Percentiles rank a stretch among this genome's conserved stretches.
Evolutionary conservation across 2,329 filamentous ascomycete genomes (phyloP).

Genomic region (Sphaerulina populicola): DNA sequence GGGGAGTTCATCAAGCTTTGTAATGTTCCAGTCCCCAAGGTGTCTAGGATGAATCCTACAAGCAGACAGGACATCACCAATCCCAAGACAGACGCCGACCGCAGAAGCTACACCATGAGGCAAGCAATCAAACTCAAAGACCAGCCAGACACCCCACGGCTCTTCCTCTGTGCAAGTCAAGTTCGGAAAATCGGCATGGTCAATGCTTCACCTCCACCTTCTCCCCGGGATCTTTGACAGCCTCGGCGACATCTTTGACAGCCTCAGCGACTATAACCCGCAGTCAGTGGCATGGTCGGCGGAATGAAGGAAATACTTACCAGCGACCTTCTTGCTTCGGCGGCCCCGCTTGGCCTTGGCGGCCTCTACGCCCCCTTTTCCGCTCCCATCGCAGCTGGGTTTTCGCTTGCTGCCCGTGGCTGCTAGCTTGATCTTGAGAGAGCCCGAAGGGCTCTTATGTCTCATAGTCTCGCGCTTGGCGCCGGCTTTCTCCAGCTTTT

Average conservation of each 20-base stretch:
- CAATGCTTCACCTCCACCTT: conserved; percentile 39
- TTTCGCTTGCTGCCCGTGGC: conserved; percentile 28
- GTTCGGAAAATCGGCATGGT: no score
- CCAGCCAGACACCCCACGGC: no score
- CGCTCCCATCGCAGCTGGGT: conserved; percentile 8
- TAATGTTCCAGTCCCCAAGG: no score
- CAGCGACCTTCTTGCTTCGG: neutral
- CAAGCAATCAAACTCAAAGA: no score
- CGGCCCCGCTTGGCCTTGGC: conserved; percentile 32
- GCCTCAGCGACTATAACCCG: neutral
- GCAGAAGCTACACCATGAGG: no score
- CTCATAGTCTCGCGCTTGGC: conserved; percentile 13
- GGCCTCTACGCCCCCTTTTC: conserved; percentile 23
- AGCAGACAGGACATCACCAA: no score
- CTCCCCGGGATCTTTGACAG: conserved; percentile 23
- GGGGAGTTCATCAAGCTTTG: no score
- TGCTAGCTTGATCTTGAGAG: neutral
- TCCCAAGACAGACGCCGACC: no score
- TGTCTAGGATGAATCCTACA: no score
- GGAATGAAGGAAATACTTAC: neutral
- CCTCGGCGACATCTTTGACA: neutral
- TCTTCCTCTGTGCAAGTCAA: no score
- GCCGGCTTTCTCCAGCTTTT: conserved; percentile 27
- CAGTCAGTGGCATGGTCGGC: neutral
- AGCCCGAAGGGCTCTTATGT: neutral